Base-by-base conservation (phyloP, 805 yeast species). In the Yamadazyma sp. region DNA sequence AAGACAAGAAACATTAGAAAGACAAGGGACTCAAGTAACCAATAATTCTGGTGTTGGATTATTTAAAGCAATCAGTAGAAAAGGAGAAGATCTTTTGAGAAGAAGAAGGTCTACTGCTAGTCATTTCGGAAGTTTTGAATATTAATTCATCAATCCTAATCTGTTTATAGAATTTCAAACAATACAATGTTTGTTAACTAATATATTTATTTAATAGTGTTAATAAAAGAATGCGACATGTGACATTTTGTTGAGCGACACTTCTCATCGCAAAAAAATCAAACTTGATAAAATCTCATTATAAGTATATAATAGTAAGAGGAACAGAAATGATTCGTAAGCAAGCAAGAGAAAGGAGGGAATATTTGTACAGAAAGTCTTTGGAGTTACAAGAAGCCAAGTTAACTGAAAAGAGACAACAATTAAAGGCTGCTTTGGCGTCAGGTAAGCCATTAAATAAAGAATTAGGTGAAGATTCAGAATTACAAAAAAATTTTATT, bases 281-380 rank as follows among this genome's bases (percentile, higher is more conserved):
- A 11, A 24, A 24, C 7, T n/a, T 24, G 7, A 8, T 12, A 20
- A n/a, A n/a, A n/a, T 23, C 29, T 29, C 33, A 33, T 21, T 8
- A 27, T 22, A 13, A 11, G 10, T 19, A 28, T 21, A 21, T 13
- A 20, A 20, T 20, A 7, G 10, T 20, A 31, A 10, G 7, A 12
- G 6, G n/a, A 12, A 18, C 9, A 6, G 33, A 30, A 37, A 67
- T 67, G 96, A 62, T 87, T 38, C 78, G 98, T 62, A 78, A 87
- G 69, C 95, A 91, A 55, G 97, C 98, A 6, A 80, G 98, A 65
- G 97, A 93, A 59, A 77, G 98, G 66, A 78, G 95, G 60, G 98
- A 93, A 54, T 93, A 89, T 52, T 69, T 93, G 18, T 93, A 86
- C 66, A 75, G 87, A 33, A 88, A 89, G 56, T 86, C 96, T 0